Evolutionary conservation across 2,329 filamentous ascomycete species (phyloP).

Genomic region (Trichoderma sp.): DNA sequence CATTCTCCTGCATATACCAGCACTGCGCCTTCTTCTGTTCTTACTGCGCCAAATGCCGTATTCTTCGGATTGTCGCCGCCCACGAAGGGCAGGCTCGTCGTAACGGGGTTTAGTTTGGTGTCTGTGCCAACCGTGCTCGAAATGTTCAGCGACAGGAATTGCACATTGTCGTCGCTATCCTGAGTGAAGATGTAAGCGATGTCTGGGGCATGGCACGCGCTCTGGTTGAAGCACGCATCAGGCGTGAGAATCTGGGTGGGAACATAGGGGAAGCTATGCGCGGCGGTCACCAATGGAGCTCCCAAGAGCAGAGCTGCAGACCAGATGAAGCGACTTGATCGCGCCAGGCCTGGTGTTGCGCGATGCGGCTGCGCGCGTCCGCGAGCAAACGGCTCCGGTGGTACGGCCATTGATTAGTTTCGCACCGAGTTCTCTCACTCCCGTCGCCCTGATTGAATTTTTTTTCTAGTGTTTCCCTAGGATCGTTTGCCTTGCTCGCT

Average conservation of each 20-base stretch:
- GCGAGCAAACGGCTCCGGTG: not conserved
- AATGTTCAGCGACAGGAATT: slow-evolving; percentile 67
- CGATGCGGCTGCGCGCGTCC: slow-evolving; percentile 17
- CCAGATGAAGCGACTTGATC: not conserved
- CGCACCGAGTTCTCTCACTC: not conserved
- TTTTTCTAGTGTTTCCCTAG: not conserved
- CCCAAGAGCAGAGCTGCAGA: slow-evolving; percentile 2
- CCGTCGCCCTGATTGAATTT: not conserved
- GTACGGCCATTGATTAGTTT: slow-evolving; percentile 12
- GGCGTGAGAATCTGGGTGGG: slow-evolving; percentile 71
- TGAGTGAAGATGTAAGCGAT: slow-evolving; percentile 72
- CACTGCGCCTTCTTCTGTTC: slow-evolving; percentile 69
- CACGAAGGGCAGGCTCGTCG: slow-evolving; percentile 64
- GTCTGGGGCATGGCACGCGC: slow-evolving; percentile 40
- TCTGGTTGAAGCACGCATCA: slow-evolving; percentile 43
- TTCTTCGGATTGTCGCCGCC: slow-evolving; percentile 42
- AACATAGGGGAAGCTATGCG: slow-evolving; percentile 68
- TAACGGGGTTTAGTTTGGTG: slow-evolving; percentile 51
- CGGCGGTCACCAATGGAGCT: slow-evolving; percentile 33
- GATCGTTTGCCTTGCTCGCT: not conserved
- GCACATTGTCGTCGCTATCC: slow-evolving; percentile 42
- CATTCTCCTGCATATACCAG: slow-evolving; percentile 77
- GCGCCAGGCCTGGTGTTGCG: slow-evolving; percentile 11
- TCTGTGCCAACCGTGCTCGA: slow-evolving; percentile 57
- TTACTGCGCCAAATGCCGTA: slow-evolving; percentile 66